phyloP scores from a whole-genome alignment of 805 yeast genomes.

The Candida orba region DNA sequence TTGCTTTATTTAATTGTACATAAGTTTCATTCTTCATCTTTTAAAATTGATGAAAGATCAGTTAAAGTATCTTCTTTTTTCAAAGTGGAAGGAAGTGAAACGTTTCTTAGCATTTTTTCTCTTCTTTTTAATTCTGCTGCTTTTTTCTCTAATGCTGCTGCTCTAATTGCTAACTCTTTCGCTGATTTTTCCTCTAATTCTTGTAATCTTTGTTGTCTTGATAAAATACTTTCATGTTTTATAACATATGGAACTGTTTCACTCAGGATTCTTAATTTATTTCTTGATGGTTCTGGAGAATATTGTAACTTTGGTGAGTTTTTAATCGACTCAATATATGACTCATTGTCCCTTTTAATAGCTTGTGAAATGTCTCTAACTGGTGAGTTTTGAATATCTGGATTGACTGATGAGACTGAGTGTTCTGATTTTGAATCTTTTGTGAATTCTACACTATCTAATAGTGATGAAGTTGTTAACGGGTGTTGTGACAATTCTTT shows the following conservation, averaged over 20 bases:
- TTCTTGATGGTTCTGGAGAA: constrained; percentile 38
- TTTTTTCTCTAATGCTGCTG: constrained; percentile 68
- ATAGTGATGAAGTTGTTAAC: constrained; percentile 3
- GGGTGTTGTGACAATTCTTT: constrained; percentile 1
- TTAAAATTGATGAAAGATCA: constrained; percentile 42
- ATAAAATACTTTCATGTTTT: constrained; percentile 66
- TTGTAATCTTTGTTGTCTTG: constrained; percentile 71
- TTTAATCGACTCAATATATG: constrained; percentile 29
- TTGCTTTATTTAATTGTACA: too few relatives aligned
- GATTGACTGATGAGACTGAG: constrained; percentile 9
- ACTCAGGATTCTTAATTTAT: constrained; percentile 66
- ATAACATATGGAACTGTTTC: constrained; percentile 82
- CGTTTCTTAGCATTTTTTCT: constrained; percentile 43
- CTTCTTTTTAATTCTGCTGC: constrained; percentile 58
- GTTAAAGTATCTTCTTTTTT: constrained; percentile 49
- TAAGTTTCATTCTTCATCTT: constrained; percentile 5
- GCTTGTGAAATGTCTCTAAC: constrained; percentile 30
- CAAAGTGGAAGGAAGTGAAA: constrained; percentile 16
- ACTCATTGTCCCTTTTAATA: constrained; percentile 31
- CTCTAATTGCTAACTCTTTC: constrained; percentile 61
- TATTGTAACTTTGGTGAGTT: constrained; percentile 27
- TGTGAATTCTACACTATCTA: constrained; percentile 2
- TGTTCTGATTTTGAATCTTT: background rate
- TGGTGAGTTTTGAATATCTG: constrained; percentile 27
- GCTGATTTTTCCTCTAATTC: constrained; percentile 76